These are phyloP conservation scores for Exophiala sp. DNA, from an alignment of 2,329 filamentous ascomycete species.

Conservation along the genomic window DNA sequence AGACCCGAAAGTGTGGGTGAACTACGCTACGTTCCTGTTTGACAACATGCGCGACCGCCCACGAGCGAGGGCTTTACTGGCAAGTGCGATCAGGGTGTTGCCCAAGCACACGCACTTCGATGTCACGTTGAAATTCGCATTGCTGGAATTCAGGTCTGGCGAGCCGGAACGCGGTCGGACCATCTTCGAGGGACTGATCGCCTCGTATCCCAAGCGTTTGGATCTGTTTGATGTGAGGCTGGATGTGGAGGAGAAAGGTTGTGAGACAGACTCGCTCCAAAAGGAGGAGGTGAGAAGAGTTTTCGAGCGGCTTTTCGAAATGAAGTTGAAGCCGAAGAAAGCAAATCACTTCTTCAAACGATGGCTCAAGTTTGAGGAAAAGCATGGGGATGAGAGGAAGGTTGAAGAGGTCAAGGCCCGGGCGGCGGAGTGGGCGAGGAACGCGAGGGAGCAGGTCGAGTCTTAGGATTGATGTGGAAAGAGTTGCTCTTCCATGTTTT, in stretches of 20 bases:
- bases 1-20: conserved; percentile 78
- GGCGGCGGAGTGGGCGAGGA: conserved; percentile 46
- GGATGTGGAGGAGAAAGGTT: conserved; percentile 70
- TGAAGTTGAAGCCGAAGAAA: conserved; percentile 71
- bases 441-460: not conserved
- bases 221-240: conserved; percentile 92
- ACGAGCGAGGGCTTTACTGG: conserved; percentile 72
- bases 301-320: conserved; percentile 69
- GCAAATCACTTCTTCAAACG: conserved; percentile 86
- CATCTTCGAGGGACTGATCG: conserved; percentile 83
- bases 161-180: conserved; percentile 89
- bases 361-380: conserved; percentile 84
- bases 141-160: conserved; percentile 87
- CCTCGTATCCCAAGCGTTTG: conserved; percentile 80
- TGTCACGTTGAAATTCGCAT: conserved; percentile 82
- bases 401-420: conserved; percentile 67
- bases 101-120: conserved; percentile 65
- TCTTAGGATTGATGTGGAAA: not conserved
- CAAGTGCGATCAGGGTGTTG: conserved; percentile 80
- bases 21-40: conserved; percentile 92
- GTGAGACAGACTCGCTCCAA: conserved; percentile 36
- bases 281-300: conserved; percentile 67
- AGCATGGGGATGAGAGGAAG: conserved; percentile 63
- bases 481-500: too few relatives aligned
- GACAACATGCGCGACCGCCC: conserved; percentile 66